phyloP scores from a whole-genome alignment of 2,329 filamentous ascomycete genomes.

The Colletotrichum lupini region DNA sequence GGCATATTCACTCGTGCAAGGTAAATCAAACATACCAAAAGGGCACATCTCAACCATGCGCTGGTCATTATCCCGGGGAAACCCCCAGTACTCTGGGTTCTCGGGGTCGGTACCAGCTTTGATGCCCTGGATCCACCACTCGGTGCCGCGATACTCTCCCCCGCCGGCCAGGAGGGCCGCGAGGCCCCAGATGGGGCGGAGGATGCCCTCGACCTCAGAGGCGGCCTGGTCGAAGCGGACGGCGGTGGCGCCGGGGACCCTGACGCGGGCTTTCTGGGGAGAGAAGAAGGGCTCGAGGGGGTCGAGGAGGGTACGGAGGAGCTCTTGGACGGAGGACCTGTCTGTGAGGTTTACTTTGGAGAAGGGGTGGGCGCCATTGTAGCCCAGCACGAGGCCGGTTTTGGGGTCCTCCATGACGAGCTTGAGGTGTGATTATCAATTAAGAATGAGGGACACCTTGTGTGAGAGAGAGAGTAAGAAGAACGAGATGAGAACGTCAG shows the following conservation, averaged over 20 bases:
- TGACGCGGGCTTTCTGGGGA: constrained; percentile 71
- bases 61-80: constrained; percentile 80
- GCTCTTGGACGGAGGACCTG: constrained; percentile 68
- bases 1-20: too few species aligned
- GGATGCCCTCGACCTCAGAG: constrained; percentile 81
- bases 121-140: constrained; percentile 77
- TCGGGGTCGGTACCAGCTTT: constrained; percentile 77
- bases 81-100: constrained; percentile 80
- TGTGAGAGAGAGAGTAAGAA: background rate
- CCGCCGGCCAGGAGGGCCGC: constrained; percentile 77
- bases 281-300: constrained; percentile 80
- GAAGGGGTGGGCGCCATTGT: constrained; percentile 66
- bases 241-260: constrained; percentile 75
- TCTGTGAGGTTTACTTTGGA: constrained; percentile 61
- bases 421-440: background rate
- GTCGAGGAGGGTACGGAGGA: constrained; percentile 73
- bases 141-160: constrained; percentile 70
- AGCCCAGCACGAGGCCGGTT: constrained; percentile 56
- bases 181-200: constrained; percentile 80
- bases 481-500: background rate
- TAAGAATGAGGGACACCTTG: background rate
- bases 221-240: constrained; percentile 83
- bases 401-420: constrained; percentile 29
- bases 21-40: constrained; percentile 57
- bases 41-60: constrained; percentile 89